Evolutionary conservation across 306 rosid species (phyloP), one percentile per base, ranked within the genome.

Genomic region (Trifolium dubium): DNA sequence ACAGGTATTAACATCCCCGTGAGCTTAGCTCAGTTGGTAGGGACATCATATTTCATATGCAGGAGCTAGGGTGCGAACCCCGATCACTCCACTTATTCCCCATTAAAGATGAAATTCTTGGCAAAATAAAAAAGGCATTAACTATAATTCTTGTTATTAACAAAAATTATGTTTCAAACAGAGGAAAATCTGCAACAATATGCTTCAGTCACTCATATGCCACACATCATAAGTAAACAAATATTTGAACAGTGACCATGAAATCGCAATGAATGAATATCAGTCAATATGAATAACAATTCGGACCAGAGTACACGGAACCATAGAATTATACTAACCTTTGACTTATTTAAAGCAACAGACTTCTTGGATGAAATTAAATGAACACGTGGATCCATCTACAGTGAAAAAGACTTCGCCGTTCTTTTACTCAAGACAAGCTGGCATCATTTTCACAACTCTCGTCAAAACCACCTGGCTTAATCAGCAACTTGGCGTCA

Each of bases 351-450:
- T 43, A 82, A 41, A 35, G 76, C 79, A 72, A 49, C 65, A 30
- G 81, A 43, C 66, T 67, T 87, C 73, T 71, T 84, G 28, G 58
- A 82, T 19, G 96, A 89, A 55, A 94, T 91, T 85, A 91, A 86
- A 85, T 80, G 98, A 46, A 87, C 87, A 64, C 77, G 81, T 23
- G 88, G 82, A 86, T 91, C 97, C 76, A 84, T 91, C 80, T 82
- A 89, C 69, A 82, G 83, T 23, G 98, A 88, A 66, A 94, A 77
- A 18, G 92, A 89, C 13, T 49, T 79, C 79, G 92, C 88, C 6
- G 91, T 94, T 77, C 83, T 87, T 79, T 79, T 86, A 71, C 58
- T 83, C 80, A 97, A 19, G 85, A 39, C 34, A 62, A 61, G 49
- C 79, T 35, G 17, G 82, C 79, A 71, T 81, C 85, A 28, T 77